Evolutionary conservation across 108 stramenopile species (phyloP), one percentile per base, ranked within the genome.

Genomic region (Discostella stelligeroides): DNA sequence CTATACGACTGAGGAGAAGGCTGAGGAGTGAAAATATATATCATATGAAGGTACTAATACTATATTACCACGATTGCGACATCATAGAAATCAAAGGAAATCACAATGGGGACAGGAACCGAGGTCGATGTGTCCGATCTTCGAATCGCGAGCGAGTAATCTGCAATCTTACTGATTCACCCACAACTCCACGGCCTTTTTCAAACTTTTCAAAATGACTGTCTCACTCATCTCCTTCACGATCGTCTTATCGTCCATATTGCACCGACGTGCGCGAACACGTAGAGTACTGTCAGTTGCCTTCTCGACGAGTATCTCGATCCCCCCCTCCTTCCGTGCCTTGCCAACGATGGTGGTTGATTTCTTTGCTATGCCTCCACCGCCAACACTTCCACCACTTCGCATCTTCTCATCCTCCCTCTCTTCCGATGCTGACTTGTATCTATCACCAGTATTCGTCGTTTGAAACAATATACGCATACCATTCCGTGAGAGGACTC

Each of bases 181-280:
- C 88, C 89, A 94, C 25, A 83, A 83, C 6, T 70, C 75, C 34
- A 90, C 59, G 11, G 84, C 84, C 24, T 88, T 85, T 58, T 85
- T 54, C 58, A 94, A 65, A 18, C 78, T 81, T 23, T 79, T 82
- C 47, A 94, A 27, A 43, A 94, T 90, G 1, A 89, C 84, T 12
- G 76, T 65, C 70, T 94, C 92, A 60, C 82, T 88, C 67, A 91
- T 53, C 63, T 90, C 90, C 70, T 91, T 91, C n/a, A 90, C 74
- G 20, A 87, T 77, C 8, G 86, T 85, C 34, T 78, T 86, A 13
- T 75, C 73, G 23, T 84, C 84, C 71, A 89, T 87, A 60, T 94
- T 94, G 70, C 88, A 90, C 42, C 92, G 79, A 14, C 85, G 68
- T 0, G 88, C 92, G 60, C 92, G 80, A 20, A 94, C 89, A 29